These are phyloP conservation scores for Hirsutella minnesotensis DNA, from an alignment of 2,329 filamentous ascomycete genomes.

Conservation along the genomic window DNA sequence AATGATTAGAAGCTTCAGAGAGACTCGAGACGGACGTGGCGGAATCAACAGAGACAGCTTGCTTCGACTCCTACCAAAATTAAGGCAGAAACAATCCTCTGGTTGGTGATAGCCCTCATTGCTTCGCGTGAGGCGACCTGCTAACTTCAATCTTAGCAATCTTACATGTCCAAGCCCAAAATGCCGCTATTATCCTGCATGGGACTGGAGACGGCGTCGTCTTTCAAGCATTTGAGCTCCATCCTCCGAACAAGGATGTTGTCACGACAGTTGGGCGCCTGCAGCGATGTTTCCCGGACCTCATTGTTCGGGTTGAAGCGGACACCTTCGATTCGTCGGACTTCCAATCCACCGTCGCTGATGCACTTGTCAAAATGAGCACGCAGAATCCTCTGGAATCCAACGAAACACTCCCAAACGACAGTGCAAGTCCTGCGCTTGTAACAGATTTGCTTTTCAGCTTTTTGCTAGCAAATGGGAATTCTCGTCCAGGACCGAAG, in stretches of 20 bases:
- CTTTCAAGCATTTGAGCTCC: conserved; percentile 23
- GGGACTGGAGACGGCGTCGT: conserved; percentile 6
- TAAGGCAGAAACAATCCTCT: not conserved
- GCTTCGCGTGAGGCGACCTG: too few relatives aligned
- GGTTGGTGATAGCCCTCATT: not conserved
- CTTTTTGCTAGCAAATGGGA: conserved; percentile 25
- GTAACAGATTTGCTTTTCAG: conserved; percentile 34
- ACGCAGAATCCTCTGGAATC: conserved; percentile 9
- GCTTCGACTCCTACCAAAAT: not conserved
- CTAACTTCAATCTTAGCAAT: not conserved
- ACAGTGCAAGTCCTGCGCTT: conserved; percentile 30
- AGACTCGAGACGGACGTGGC: not conserved
- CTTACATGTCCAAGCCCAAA: conserved; percentile 13
- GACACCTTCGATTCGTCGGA: conserved; percentile 2
- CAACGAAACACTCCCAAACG: not conserved
- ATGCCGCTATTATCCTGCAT: conserved; percentile 20
- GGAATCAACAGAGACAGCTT: not conserved
- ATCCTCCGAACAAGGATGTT: conserved; percentile 13
- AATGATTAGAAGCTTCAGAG: not conserved
- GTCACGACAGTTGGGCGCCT: conserved; percentile 17
- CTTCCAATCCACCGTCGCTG: not conserved
- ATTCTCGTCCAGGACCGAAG: conserved; percentile 6
- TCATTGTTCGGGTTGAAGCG: conserved; percentile 8
- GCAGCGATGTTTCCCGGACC: conserved; percentile 14
- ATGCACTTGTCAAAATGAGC: conserved; percentile 16